Conservation (phyloP, 345 rosid species). For the Zanthoxylum bungeanum region DNA sequence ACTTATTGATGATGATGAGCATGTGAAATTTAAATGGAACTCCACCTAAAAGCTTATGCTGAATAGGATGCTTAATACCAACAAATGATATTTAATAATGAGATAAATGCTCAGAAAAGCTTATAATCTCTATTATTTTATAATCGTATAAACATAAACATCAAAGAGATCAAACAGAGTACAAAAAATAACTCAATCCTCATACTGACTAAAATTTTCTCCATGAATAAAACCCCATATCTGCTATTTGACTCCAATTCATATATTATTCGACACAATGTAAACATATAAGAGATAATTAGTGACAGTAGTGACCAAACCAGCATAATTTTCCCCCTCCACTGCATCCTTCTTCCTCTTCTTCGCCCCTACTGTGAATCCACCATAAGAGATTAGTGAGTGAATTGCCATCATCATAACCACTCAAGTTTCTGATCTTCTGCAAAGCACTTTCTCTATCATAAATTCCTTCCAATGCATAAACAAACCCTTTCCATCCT, state of each 20-base stretch:
- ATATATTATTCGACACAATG: neutral
- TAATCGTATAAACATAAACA: no score
- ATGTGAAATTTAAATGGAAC: no score
- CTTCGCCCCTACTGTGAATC: slow-evolving; percentile 65
- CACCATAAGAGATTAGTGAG: slow-evolving; percentile 85
- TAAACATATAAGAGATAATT: slow-evolving; percentile 16
- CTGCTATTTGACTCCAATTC: no score
- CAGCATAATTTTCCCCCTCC: slow-evolving; percentile 66
- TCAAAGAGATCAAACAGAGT: slow-evolving; percentile 3
- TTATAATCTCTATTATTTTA: neutral
- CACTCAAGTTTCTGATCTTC: slow-evolving; percentile 54
- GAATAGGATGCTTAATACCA: no score
- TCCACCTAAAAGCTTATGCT: no score
- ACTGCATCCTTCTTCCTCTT: slow-evolving; percentile 20
- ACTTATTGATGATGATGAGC: no score
- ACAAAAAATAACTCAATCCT: no score
- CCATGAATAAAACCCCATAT: no score
- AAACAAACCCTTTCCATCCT: slow-evolving; percentile 93
- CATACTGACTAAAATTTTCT: no score
- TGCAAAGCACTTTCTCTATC: slow-evolving; percentile 61
- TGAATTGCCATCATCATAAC: slow-evolving; percentile 76
- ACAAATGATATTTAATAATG: no score
- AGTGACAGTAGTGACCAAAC: slow-evolving; percentile 68
- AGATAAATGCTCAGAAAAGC: neutral
- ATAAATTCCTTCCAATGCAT: slow-evolving; percentile 71